These are phyloP conservation scores for Thielaviopsis punctulata DNA, from an alignment of 2,329 filamentous ascomycete species.

Conservation along the genomic window DNA sequence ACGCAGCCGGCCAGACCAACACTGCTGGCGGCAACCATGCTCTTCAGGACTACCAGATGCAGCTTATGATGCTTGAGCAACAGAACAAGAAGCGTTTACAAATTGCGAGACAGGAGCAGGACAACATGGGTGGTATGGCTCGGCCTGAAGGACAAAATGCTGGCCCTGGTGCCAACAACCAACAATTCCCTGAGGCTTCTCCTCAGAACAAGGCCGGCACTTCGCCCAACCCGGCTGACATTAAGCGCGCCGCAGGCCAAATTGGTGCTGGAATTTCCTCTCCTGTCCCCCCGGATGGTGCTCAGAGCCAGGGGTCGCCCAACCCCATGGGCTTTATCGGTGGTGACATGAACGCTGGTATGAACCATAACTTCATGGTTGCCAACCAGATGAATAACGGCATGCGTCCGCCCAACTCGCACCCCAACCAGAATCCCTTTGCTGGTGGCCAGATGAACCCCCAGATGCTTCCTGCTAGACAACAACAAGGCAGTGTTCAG, in stretches of 20 bases:
- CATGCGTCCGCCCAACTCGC: conserved; percentile 53
- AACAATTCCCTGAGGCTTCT: conserved; percentile 50
- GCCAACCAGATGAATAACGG: conserved; percentile 39
- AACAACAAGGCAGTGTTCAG: conserved; percentile 18
- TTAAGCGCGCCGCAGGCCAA: conserved; percentile 62
- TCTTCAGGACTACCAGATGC: conserved; percentile 78
- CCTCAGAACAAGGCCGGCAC: conserved; percentile 51
- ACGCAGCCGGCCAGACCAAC: conserved; percentile 24
- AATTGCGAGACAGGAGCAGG: conserved; percentile 70
- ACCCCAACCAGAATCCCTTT: conserved; percentile 34
- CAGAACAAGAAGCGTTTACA: conserved; percentile 75
- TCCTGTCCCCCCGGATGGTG: conserved; percentile 47
- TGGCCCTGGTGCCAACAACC: conserved; percentile 41
- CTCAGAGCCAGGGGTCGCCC: conserved; percentile 48
- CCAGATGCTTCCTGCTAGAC: conserved; percentile 38
- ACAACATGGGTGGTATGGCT: conserved; percentile 34
- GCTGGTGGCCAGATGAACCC: conserved; percentile 42
- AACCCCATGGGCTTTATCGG: conserved; percentile 47
- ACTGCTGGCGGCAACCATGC: conserved; percentile 42
- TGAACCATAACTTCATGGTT: conserved; percentile 42
- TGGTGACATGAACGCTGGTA: conserved; percentile 43
- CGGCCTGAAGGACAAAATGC: conserved; percentile 34
- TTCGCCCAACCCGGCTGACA: conserved; percentile 62
- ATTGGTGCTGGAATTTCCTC: conserved; percentile 55
- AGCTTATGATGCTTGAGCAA: conserved; percentile 71